A percentile compares a stretch with the other conserved stretches of the same genome.
phyloP scores from a whole-genome alignment of 2,329 filamentous ascomycete genomes.

The Lachnum nothofagi region DNA sequence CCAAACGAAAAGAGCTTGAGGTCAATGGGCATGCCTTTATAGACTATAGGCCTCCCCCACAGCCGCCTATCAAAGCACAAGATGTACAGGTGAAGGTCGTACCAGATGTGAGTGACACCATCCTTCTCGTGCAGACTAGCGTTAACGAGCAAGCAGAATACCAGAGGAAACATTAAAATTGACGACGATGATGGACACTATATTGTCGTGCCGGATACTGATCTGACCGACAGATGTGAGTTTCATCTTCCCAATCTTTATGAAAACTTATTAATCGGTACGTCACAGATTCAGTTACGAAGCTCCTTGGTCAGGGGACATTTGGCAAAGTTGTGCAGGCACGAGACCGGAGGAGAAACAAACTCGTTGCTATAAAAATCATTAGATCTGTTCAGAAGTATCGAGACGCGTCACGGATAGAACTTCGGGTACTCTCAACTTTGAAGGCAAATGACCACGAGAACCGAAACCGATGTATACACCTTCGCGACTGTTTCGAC shows the following conservation, averaged over 20 bases:
- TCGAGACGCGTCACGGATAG: slow-evolving; percentile 89
- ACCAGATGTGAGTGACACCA: slow-evolving; percentile 51
- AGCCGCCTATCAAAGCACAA: slow-evolving; percentile 83
- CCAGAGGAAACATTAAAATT: slow-evolving; percentile 63
- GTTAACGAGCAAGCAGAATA: slow-evolving; percentile 29
- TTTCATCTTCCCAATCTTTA: slow-evolving; percentile 22
- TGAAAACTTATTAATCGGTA: slow-evolving; percentile 23
- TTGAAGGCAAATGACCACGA: slow-evolving; percentile 84
- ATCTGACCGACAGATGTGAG: slow-evolving; percentile 86
- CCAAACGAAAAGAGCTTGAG: slow-evolving; percentile 71
- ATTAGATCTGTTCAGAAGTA: slow-evolving; percentile 98
- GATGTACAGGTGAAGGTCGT: slow-evolving; percentile 64
- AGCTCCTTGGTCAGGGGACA: slow-evolving; percentile 89
- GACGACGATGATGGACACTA: slow-evolving; percentile 98
- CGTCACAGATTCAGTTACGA: slow-evolving; percentile 72
- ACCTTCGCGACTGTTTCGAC: slow-evolving; percentile 93
- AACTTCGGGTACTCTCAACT: slow-evolving; percentile 86
- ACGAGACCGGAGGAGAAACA: slow-evolving; percentile 69
- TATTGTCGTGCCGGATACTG: slow-evolving; percentile 80
- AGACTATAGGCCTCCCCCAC: slow-evolving; percentile 79
- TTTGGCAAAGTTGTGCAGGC: slow-evolving; percentile 98
- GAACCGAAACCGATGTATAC: slow-evolving; percentile 95
- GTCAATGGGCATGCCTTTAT: slow-evolving; percentile 64
- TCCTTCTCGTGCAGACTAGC: neutral
- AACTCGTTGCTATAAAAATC: slow-evolving; percentile 89